Base-by-base conservation (phyloP, 768 basidiomycete genomes). In the Trametes meyenii region DNA sequence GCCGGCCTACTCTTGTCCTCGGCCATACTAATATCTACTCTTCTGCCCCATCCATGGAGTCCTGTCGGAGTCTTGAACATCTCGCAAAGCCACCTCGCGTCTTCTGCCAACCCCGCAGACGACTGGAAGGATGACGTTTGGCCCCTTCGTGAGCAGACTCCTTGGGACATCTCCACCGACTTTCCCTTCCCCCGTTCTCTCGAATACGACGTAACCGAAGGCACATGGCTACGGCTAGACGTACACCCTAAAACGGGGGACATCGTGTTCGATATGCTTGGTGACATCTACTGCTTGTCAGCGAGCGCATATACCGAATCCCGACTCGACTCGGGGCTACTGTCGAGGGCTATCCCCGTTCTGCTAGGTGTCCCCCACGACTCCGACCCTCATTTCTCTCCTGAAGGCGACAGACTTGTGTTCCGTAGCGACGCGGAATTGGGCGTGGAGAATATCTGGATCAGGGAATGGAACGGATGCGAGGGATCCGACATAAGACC, bases 141-240 rank as follows among this genome's bases (percentile, higher is more conserved):
- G 77, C 89, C 89, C 21, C 72, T 88, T 24, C 86, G 87, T 36
- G 74, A 77, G 29, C 83, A 79, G 58, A 81, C 76, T 19, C 64
- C 73, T 7, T 91, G 88, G 87, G 89, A 90, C 68, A 90, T 90
- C 62, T 89, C 88, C 21, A 89, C 87, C 21, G 85, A 90, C 74
- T 89, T 83, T 65, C 79, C 83, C n/a, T 83, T 84, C 72, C 85
- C 87, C 1, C 84, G 88, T n/a, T 73, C 73, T 19, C 75, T 90
- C 35, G 79, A 83, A 57, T 91, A 86, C 70, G 84, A 89, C 58
- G 88, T 90, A 14, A 76, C 80, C 43, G 86, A 90, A 69, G 89
- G 89, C 8, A 90, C 89, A 38, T 91, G 88, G 88, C 74, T 90
- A 55, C 80, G 88, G 12, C 80, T 90, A 33, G 89, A 90, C 67